A percentile compares a stretch with the other conserved stretches of the same genome.
These are phyloP conservation scores for Neoarthrinium moseri DNA, from an alignment of 2,329 filamentous ascomycete species.

Conservation along the genomic window DNA sequence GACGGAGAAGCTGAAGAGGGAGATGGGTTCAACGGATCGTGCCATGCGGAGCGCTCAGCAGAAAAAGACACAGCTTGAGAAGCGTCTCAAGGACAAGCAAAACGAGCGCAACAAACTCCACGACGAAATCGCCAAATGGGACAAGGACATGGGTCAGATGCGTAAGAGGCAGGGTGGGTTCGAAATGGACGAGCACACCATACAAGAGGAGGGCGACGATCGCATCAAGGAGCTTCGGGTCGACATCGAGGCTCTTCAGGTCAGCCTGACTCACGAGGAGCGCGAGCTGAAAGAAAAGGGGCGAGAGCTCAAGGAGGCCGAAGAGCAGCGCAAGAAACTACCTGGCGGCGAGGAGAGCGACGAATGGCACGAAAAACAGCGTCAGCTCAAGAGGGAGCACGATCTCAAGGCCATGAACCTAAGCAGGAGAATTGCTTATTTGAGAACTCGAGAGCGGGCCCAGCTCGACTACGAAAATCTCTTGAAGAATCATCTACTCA, in stretches of 20 bases:
- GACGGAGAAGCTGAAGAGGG: slow-evolving; percentile 78
- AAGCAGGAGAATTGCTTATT: slow-evolving; percentile 46
- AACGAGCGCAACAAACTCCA: slow-evolving; percentile 67
- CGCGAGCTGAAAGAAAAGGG: slow-evolving; percentile 71
- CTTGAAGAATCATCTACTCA: slow-evolving; percentile 45
- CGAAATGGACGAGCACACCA: slow-evolving; percentile 49
- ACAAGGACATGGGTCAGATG: slow-evolving; percentile 62
- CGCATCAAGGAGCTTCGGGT: slow-evolving; percentile 52
- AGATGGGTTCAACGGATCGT: slow-evolving; percentile 77
- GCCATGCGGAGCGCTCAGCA: slow-evolving; percentile 79
- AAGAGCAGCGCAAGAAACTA: slow-evolving; percentile 65
- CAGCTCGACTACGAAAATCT: slow-evolving; percentile 43
- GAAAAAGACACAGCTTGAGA: slow-evolving; percentile 76
- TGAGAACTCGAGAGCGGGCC: slow-evolving; percentile 40
- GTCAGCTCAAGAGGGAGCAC: slow-evolving; percentile 55
- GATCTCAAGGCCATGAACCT: slow-evolving; percentile 51
- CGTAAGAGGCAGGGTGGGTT: slow-evolving; percentile 53
- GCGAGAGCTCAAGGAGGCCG: slow-evolving; percentile 70
- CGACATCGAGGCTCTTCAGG: slow-evolving; percentile 60
- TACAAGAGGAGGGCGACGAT: slow-evolving; percentile 50
- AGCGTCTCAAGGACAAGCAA: slow-evolving; percentile 65
- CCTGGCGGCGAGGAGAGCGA: slow-evolving; percentile 62
- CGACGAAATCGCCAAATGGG: slow-evolving; percentile 69
- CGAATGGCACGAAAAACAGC: slow-evolving; percentile 50
- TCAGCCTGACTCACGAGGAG: slow-evolving; percentile 65